Conservation (phyloP, 2,329 filamentous ascomycete species). For the Colletotrichum trifolii region DNA sequence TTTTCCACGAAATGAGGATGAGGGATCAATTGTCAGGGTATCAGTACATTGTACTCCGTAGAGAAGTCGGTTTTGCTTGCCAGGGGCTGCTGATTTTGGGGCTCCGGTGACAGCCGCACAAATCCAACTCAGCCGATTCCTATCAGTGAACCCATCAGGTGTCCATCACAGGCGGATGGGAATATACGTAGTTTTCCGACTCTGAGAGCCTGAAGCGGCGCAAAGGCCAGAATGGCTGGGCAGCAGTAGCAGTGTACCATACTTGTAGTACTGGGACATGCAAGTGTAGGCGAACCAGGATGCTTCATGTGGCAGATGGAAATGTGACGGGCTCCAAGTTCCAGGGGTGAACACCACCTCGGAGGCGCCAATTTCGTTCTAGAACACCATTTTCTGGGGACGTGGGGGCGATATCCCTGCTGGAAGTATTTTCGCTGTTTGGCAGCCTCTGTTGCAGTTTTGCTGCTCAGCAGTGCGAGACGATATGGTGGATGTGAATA, state of each 20-base stretch:
- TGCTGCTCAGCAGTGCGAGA: background rate
- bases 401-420: conserved; percentile 35
- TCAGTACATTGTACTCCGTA: background rate
- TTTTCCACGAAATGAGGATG: background rate
- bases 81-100: background rate
- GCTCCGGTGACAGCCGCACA: conserved; percentile 13
- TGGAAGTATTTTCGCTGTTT: conserved; percentile 33
- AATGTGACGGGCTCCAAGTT: conserved; percentile 24
- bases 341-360: conserved; percentile 28
- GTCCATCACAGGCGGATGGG: background rate
- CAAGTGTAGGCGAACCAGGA: background rate
- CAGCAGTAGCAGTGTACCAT: background rate
- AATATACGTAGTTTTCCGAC: no score
- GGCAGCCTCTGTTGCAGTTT: background rate
- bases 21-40: background rate
- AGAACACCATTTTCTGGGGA: conserved; percentile 36
- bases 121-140: conserved; percentile 27
- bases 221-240: background rate
- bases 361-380: conserved; percentile 33
- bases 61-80: background rate
- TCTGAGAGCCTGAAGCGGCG: no score
- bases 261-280: background rate
- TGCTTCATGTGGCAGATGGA: conserved; percentile 6
- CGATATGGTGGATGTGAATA: background rate
- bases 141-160: conserved; percentile 12